Evolutionary conservation across 106 monocot species (phyloP).

Genomic region (Dactylorhiza incarnata): DNA sequence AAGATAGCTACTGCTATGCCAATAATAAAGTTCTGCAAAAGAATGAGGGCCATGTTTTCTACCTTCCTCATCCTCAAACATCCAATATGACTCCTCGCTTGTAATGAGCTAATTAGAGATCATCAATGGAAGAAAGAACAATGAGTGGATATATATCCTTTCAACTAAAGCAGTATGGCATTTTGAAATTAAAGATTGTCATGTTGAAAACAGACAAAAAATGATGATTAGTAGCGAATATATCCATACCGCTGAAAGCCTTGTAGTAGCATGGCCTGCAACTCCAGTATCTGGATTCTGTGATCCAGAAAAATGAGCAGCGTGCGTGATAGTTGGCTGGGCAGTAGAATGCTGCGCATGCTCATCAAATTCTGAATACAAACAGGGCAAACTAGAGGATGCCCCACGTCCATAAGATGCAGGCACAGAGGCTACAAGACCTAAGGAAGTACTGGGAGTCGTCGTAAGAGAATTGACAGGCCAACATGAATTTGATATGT

Average conservation of each 20-base stretch:
- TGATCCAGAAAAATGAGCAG: slow-evolving; percentile 7
- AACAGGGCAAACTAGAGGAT: neutral
- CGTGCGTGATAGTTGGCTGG: neutral
- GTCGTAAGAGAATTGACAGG: slow-evolving; percentile 6
- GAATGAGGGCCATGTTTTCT: slow-evolving; percentile 75
- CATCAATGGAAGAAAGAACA: neutral
- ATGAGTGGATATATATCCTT: neutral
- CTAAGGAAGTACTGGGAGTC: slow-evolving; percentile 6
- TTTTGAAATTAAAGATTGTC: neutral
- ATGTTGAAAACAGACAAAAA: neutral
- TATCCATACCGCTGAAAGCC: slow-evolving; percentile 26
- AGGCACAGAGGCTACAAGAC: neutral
- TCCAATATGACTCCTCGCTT: slow-evolving; percentile 67
- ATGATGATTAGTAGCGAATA: neutral
- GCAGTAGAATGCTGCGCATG: neutral
- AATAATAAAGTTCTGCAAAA: slow-evolving; percentile 70
- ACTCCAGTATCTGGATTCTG: neutral
- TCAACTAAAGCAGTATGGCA: neutral
- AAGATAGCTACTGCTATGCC: slow-evolving; percentile 74
- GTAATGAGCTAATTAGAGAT: slow-evolving; percentile 19
- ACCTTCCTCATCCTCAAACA: slow-evolving; percentile 82
- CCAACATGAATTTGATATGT: slow-evolving; percentile 14
- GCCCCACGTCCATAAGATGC: slow-evolving; percentile 1
- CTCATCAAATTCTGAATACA: slow-evolving; percentile 9
- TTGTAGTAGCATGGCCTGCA: neutral